Evolutionary conservation across 139 green algal species (phyloP), one percentile per base, ranked within the genome.

Genomic region (Yamagishiella unicocca): DNA sequence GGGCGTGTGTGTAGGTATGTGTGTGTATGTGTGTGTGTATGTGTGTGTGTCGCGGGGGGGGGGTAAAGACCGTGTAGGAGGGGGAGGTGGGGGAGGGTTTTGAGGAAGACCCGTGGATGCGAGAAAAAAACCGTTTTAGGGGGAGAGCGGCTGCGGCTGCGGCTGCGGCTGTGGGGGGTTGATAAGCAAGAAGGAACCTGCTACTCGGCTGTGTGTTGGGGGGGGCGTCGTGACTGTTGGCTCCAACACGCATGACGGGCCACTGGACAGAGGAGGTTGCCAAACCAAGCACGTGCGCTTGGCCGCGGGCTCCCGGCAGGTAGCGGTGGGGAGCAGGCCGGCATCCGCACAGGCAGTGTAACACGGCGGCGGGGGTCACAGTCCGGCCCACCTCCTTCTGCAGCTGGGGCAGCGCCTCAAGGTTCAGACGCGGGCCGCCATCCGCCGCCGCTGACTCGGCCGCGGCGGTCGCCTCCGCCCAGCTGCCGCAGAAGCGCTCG

Each of bases 401-500:
- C 71, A 78, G 25, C 71, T 58, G 55, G 71, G 71, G 71, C 71
- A 78, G 71, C 25, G 22, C 25, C 71, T 78, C 71, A 25, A 53
- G 5, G 64, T 9, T 6, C 64, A 72, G 5, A 10, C 29, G n/a
- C n/a, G 64, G 10, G n/a, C n/a, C 42, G 40, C 0, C 37, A 21
- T 4, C 46, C 19, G 46, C 74, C 5, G 19, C 46, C 4, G 31
- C n/a, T 4, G 43, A 7, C 40, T 46, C 25, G 46, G 45, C 74
- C 12, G 74, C 46, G 3, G n/a, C 46, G 31, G 31, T 67, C 25
- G 72, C 72, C 1, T 25, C 42, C 9, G 74, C 74, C 74, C 74
- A 82, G 17, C 45, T 46, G 45, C 14, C 46, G 74, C 74, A 82
- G 74, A 38, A 82, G 46, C 74, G 74, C 74, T 82, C 46, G 14